These are phyloP conservation scores for Yarrowia sp. DNA, from an alignment of 805 yeast species.

Conservation along the genomic window DNA sequence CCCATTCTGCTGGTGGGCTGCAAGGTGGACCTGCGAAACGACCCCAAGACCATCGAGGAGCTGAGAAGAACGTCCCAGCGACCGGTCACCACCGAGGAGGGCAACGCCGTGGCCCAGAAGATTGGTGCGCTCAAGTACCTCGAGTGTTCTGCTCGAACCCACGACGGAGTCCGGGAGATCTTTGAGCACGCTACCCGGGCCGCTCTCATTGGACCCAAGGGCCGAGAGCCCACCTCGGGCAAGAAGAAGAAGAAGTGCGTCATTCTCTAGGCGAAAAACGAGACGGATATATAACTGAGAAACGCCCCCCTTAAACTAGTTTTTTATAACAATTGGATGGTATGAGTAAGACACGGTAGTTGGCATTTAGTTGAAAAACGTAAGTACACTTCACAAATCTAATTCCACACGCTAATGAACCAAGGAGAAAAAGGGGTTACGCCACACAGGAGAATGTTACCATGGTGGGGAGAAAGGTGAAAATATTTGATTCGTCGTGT, in stretches of 20 bases:
- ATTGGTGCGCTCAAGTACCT: conserved; percentile 85
- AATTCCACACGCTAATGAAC: too few relatives aligned
- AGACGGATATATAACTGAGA: neutral
- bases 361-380: too few relatives aligned
- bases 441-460: too few relatives aligned
- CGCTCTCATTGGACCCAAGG: conserved; percentile 59
- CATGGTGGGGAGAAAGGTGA: too few relatives aligned
- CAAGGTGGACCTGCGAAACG: conserved; percentile 86
- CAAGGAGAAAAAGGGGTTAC: too few relatives aligned
- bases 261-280: conserved; percentile 16
- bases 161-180: conserved; percentile 90
- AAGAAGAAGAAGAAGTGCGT: conserved; percentile 37
- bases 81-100: conserved; percentile 83
- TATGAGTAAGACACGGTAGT: neutral
- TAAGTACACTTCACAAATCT: too few relatives aligned
- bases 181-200: conserved; percentile 94
- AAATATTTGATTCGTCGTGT: too few relatives aligned
- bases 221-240: conserved; percentile 25
- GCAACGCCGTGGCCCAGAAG: conserved; percentile 84
- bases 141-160: conserved; percentile 92
- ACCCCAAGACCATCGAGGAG: conserved; percentile 75
- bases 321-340: conserved; percentile 14
- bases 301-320: neutral
- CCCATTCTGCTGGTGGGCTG: conserved; percentile 93
- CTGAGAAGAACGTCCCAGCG: conserved; percentile 76